These are phyloP conservation scores for Beauveria varroae DNA, from an alignment of 2,329 filamentous ascomycete genomes.

Conservation along the genomic window DNA sequence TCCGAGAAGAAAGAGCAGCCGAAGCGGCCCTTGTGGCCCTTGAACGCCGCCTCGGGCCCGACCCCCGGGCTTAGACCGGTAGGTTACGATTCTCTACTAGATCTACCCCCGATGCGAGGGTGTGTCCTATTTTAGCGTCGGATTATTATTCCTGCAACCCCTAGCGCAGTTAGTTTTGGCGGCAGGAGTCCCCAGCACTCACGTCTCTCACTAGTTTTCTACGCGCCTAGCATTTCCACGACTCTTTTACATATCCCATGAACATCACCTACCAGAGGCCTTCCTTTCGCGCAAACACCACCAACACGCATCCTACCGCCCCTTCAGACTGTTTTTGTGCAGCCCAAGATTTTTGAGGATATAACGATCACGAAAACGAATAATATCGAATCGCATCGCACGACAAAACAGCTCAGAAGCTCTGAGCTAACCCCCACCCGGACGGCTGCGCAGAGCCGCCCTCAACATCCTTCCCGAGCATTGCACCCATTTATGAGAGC, in stretches of 20 bases:
- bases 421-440: conserved; percentile 9
- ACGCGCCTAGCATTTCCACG: conserved; percentile 20
- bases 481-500: conserved; percentile 27
- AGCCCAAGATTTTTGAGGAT: too few relatives aligned
- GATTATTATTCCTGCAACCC: conserved; percentile 27
- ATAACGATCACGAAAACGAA: neutral
- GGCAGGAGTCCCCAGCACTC: conserved; percentile 30
- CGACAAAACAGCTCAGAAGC: neutral
- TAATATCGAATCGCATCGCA: conserved; percentile 8
- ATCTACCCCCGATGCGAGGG: neutral
- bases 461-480: conserved; percentile 10
- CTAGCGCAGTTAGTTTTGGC: conserved; percentile 37
- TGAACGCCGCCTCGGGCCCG: too few relatives aligned
- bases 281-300: conserved; percentile 4
- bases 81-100: too few relatives aligned
- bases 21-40: too few relatives aligned
- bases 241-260: conserved; percentile 10
- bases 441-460: conserved; percentile 7
- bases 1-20: too few relatives aligned
- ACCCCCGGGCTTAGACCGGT: too few relatives aligned
- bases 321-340: too few relatives aligned
- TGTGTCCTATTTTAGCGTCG: conserved; percentile 17
- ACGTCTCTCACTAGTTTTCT: conserved; percentile 32
- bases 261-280: neutral
- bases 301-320: neutral